Percentiles rank a stretch among this genome's conserved stretches.
Conservation (phyloP, 352 stramenopile genomes). For the Phytophthora ramorum region DNA sequence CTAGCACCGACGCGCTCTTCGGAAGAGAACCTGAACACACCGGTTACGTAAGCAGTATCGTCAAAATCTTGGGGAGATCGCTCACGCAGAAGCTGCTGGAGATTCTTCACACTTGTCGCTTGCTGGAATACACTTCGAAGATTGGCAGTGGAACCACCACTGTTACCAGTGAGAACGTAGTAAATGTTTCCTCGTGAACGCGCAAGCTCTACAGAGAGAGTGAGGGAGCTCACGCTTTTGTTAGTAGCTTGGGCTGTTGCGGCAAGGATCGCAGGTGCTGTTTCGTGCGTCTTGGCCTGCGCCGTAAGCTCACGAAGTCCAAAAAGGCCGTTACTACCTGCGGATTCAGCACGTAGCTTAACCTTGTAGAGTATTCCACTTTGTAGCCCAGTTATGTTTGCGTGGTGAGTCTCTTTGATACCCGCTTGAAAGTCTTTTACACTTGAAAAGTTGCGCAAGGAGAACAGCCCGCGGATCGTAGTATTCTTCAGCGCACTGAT, state of each 20-base stretch:
- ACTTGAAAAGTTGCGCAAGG: slow-evolving; percentile 45
- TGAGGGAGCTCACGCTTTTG: slow-evolving; percentile 54
- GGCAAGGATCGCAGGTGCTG: slow-evolving; percentile 49
- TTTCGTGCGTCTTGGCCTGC: slow-evolving; percentile 53
- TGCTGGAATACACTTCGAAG: slow-evolving; percentile 43
- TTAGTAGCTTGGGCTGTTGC: slow-evolving; percentile 47
- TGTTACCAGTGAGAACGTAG: slow-evolving; percentile 42
- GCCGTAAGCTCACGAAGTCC: slow-evolving; percentile 31
- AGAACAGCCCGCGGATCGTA: slow-evolving; percentile 35
- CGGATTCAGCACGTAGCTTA: slow-evolving; percentile 54
- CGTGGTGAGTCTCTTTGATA: slow-evolving; percentile 32
- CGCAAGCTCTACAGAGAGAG: slow-evolving; percentile 50
- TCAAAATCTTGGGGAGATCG: slow-evolving; percentile 14
- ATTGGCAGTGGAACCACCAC: not conserved
- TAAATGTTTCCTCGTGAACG: slow-evolving; percentile 54
- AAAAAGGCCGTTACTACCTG: slow-evolving; percentile 59
- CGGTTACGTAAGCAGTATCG: slow-evolving; percentile 13
- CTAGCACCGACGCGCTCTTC: slow-evolving; percentile 6
- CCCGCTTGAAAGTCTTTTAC: slow-evolving; percentile 40
- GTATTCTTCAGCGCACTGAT: slow-evolving; percentile 26
- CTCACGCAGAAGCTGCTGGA: slow-evolving; percentile 36
- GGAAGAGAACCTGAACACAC: slow-evolving; percentile 29
- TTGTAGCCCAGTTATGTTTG: slow-evolving; percentile 46
- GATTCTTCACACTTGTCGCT: slow-evolving; percentile 37
- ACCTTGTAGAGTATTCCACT: slow-evolving; percentile 60